These are phyloP conservation scores for Casuarina equisetifolia DNA, from an alignment of 306 rosid species.

Conservation along the genomic window DNA sequence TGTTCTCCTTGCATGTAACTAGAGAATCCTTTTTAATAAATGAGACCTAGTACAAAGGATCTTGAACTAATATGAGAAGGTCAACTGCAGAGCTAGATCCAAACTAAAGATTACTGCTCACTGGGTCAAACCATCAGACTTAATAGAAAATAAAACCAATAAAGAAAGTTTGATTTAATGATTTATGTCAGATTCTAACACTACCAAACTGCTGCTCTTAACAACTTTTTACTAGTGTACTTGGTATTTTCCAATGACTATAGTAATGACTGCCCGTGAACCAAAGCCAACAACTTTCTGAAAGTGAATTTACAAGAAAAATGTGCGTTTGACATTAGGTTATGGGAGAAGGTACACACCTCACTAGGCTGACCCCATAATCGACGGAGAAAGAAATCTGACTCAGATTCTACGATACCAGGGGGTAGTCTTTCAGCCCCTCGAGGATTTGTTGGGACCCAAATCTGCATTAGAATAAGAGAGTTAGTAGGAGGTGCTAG, in stretches of 20 bases:
- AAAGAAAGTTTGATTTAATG: too few species aligned
- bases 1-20: too few species aligned
- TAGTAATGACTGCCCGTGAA: neutral
- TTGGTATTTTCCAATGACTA: neutral
- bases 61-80: too few species aligned
- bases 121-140: too few species aligned
- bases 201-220: neutral
- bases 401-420: slow-evolving; percentile 59
- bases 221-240: neutral
- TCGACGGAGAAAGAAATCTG: slow-evolving; percentile 76
- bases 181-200: too few species aligned
- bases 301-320: neutral
- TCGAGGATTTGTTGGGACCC: slow-evolving; percentile 87
- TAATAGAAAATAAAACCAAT: too few species aligned
- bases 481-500: slow-evolving; percentile 18
- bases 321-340: slow-evolving; percentile 8
- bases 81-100: too few species aligned
- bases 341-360: slow-evolving; percentile 45
- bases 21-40: too few species aligned
- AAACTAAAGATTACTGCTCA: too few species aligned
- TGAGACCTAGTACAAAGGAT: too few species aligned
- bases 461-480: slow-evolving; percentile 58
- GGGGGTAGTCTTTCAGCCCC: slow-evolving; percentile 93
- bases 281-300: neutral
- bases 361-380: slow-evolving; percentile 75